Evolutionary conservation across 2,329 filamentous ascomycete genomes (phyloP).

Genomic region (Canariomyces notabilis): DNA sequence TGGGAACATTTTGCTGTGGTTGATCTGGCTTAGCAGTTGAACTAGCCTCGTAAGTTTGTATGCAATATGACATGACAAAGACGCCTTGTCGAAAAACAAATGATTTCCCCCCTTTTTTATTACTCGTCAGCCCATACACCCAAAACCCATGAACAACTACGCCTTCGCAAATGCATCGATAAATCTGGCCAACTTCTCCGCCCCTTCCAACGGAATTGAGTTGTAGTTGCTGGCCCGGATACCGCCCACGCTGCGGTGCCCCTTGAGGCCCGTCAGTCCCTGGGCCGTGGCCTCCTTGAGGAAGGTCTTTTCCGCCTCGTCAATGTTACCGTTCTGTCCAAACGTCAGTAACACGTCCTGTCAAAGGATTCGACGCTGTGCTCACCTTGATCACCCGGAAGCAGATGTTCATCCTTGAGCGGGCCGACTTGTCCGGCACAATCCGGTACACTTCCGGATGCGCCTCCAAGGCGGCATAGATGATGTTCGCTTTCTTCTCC

Average conservation of each 20-base stretch:
- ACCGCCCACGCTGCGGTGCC: constrained; percentile 80
- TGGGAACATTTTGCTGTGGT: neutral
- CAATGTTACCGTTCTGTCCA: constrained; percentile 48
- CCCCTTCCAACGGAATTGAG: constrained; percentile 64
- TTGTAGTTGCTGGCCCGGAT: constrained; percentile 90
- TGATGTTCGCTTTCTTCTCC: constrained; percentile 65
- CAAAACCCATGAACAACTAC: no score
- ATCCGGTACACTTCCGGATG: constrained; percentile 68
- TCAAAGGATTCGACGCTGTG: neutral
- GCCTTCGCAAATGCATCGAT: constrained; percentile 53
- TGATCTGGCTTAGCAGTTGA: constrained; percentile 8
- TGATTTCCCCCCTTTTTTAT: neutral
- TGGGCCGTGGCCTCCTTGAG: constrained; percentile 63
- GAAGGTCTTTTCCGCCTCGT: constrained; percentile 74
- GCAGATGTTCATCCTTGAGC: constrained; percentile 93
- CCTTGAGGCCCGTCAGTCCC: constrained; percentile 76
- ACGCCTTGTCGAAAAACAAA: constrained; percentile 8
- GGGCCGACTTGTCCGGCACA: constrained; percentile 67
- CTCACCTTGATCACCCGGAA: constrained; percentile 62
- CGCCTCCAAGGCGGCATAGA: constrained; percentile 74
- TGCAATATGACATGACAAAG: neutral
- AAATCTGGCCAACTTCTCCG: constrained; percentile 62
- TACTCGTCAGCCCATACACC: no score
- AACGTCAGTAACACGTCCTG: constrained; percentile 1
- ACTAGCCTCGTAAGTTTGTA: constrained; percentile 5